Evolutionary conservation across 2,329 filamentous ascomycete genomes (phyloP).

Genomic region (Aureobasidium leucospermi): DNA sequence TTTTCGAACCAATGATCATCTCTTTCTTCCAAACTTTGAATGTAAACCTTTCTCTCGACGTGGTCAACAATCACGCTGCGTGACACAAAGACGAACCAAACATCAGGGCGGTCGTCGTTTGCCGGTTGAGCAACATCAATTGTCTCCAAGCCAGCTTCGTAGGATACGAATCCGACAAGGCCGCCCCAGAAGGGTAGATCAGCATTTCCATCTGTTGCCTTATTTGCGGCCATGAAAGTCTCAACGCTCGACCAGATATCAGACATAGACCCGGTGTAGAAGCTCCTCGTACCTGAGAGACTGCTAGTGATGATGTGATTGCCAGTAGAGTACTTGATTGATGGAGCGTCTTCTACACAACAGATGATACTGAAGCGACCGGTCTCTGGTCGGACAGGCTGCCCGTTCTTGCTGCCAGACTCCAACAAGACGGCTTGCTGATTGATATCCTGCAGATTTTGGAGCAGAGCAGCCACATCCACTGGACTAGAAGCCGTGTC

Average conservation of each 20-base stretch:
- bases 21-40: conserved; percentile 58
- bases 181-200: conserved; percentile 67
- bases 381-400: conserved; percentile 38
- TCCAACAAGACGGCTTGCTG: conserved; percentile 39
- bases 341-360: conserved; percentile 48
- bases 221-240: conserved; percentile 30
- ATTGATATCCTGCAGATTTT: conserved; percentile 27
- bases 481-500: conserved; percentile 11
- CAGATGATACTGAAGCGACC: conserved; percentile 70
- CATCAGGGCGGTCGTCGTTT: conserved; percentile 52
- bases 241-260: conserved; percentile 23
- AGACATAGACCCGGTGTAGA: background rate
- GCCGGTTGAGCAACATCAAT: conserved; percentile 42
- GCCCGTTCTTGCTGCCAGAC: conserved; percentile 37
- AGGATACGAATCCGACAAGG: conserved; percentile 76
- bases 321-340: conserved; percentile 20
- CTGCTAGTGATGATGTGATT: background rate
- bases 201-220: conserved; percentile 26
- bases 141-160: conserved; percentile 68
- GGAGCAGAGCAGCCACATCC: conserved; percentile 31
- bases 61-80: conserved; percentile 75
- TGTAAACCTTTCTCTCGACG: conserved; percentile 49
- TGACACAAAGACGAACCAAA: conserved; percentile 69
- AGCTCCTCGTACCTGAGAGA: background rate
- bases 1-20: conserved; percentile 27